These are phyloP conservation scores for Copromyces sp. DNA, from an alignment of 495 filamentous ascomycete species.

Conservation along the genomic window DNA sequence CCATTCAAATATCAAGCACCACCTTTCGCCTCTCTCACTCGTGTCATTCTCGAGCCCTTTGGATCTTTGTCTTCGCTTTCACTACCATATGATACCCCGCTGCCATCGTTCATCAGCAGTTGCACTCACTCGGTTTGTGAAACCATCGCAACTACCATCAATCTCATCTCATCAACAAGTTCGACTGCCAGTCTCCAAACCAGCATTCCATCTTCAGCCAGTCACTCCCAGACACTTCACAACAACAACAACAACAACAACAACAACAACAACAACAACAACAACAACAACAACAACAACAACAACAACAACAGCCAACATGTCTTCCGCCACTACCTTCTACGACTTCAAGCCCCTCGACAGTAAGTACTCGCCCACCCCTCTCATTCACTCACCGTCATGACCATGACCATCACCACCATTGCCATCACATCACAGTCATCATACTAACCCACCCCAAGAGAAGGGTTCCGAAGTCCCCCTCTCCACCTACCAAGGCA, in stretches of 20 bases:
- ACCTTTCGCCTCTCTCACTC: neutral
- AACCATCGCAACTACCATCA: neutral
- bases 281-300: no score
- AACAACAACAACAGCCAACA: conserved; percentile 31
- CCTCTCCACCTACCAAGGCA: conserved; percentile 63
- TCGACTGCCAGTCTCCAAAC: neutral
- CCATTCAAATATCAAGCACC: neutral
- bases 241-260: conserved; percentile 25
- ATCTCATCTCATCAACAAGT: neutral
- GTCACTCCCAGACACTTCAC: conserved; percentile 10
- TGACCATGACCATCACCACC: neutral
- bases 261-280: no score
- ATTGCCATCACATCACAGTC: no score
- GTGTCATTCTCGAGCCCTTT: neutral
- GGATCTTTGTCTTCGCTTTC: neutral
- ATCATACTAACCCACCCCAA: conserved; percentile 23
- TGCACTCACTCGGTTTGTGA: neutral
- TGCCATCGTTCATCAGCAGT: neutral
- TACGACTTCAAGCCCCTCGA: conserved; percentile 85
- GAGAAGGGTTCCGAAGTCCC: conserved; percentile 65
- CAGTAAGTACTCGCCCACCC: conserved; percentile 42
- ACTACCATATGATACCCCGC: neutral
- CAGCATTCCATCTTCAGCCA: neutral
- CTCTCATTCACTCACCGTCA: neutral
- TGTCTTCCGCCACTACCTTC: conserved; percentile 82